Conservation (phyloP, 371 early-diverging fungal species). For the Actinomortierella ambigua region DNA sequence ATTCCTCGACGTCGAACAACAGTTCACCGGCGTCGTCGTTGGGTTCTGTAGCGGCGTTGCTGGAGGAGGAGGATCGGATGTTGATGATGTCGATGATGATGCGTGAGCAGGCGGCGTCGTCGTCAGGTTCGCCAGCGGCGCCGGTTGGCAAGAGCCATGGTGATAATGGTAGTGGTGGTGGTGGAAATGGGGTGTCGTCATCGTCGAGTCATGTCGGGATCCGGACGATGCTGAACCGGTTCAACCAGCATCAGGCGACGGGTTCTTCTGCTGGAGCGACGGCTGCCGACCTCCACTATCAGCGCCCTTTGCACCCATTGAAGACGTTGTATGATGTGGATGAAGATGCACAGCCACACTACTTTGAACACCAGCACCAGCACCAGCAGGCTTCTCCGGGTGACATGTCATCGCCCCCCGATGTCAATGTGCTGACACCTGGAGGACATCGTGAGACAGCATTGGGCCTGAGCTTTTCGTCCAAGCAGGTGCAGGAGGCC, state of each 20-base stretch:
- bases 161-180: conserved; percentile 4
- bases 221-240: conserved; percentile 35
- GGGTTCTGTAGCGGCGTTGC: conserved; percentile 32
- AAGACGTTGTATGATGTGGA: neutral
- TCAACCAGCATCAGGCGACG: conserved; percentile 4
- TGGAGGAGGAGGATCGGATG: conserved; percentile 34
- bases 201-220: conserved; percentile 31
- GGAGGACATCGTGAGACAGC: no score
- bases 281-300: no score
- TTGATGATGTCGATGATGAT: conserved; percentile 5
- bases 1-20: conserved; percentile 26
- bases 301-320: neutral
- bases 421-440: no score
- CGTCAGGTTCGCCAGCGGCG: conserved; percentile 1
- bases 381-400: conserved; percentile 6
- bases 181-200: conserved; percentile 9
- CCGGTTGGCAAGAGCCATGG: neutral
- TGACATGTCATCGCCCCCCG: no score
- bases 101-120: no score
- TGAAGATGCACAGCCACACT: conserved; percentile 4
- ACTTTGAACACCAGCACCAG: conserved; percentile 10
- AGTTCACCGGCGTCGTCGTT: conserved; percentile 32
- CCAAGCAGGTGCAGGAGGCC: neutral
- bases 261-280: neutral
- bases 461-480: no score